phyloP scores from a whole-genome alignment of 768 basidiomycete genomes.

The Tulasnella sp. region DNA sequence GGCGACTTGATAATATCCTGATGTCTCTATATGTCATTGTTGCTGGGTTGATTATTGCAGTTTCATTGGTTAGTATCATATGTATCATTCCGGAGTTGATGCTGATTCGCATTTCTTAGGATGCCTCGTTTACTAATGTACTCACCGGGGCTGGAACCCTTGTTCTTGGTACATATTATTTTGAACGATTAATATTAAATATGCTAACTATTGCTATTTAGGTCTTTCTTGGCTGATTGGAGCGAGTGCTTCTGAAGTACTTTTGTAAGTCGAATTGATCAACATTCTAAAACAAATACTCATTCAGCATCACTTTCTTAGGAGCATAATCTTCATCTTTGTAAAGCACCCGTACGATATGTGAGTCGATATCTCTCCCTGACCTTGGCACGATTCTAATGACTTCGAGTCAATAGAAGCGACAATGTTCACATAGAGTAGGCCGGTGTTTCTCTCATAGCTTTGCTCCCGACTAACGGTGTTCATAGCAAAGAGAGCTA shows the following conservation, averaged over 20 bases:
- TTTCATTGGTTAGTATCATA: constrained; percentile 54
- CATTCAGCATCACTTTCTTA: constrained; percentile 66
- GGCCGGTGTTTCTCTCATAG: too few species aligned
- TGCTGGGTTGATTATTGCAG: constrained; percentile 64
- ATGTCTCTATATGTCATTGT: constrained; percentile 67
- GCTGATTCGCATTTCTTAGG: constrained; percentile 30
- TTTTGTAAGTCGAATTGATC: too few species aligned
- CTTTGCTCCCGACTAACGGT: too few species aligned
- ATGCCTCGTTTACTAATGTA: constrained; percentile 57
- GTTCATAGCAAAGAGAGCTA: constrained; percentile 35
- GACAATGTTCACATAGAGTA: constrained; percentile 47
- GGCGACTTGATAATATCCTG: constrained; percentile 72
- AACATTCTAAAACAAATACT: neutral
- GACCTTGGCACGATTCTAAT: constrained; percentile 1
- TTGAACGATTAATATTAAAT: neutral
- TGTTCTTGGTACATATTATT: constrained; percentile 30
- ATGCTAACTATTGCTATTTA: constrained; percentile 19
- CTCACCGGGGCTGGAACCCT: constrained; percentile 64
- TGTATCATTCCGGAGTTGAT: neutral
- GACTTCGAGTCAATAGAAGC: constrained; percentile 59
- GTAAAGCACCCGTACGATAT: constrained; percentile 35
- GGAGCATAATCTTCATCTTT: constrained; percentile 83
- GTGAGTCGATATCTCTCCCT: neutral
- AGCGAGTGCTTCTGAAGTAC: constrained; percentile 23
- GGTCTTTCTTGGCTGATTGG: constrained; percentile 83